Percentiles rank a stretch among this genome's conserved stretches.
These are phyloP conservation scores for Themeda triandra DNA, from an alignment of 176 grass and related monocot species.

Conservation along the genomic window DNA sequence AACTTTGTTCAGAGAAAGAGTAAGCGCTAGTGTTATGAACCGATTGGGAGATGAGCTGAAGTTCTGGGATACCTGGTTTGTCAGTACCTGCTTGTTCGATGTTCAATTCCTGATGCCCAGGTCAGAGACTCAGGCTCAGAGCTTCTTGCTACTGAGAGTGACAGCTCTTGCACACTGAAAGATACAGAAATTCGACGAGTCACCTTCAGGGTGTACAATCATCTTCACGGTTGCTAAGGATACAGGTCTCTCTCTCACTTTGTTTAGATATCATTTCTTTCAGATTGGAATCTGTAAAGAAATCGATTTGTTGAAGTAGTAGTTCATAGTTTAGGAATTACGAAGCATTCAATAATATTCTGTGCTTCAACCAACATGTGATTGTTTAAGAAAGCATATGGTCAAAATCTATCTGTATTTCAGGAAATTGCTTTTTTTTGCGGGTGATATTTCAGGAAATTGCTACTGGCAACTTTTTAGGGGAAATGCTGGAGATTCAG, in stretches of 20 bases:
- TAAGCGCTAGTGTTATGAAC: background rate
- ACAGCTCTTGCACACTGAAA: background rate
- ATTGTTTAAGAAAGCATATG: background rate
- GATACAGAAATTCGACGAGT: background rate
- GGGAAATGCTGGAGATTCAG: background rate
- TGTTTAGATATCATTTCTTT: slow-evolving; percentile 16
- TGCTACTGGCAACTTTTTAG: background rate
- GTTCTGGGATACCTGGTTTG: background rate
- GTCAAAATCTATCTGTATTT: background rate
- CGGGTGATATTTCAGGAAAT: no score
- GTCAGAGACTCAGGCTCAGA: background rate
- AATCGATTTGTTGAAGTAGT: background rate
- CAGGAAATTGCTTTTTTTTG: no score
- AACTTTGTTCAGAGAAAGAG: no score
- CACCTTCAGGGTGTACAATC: background rate
- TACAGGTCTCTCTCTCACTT: slow-evolving; percentile 12
- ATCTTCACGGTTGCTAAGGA: slow-evolving; percentile 4
- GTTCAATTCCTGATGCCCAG: background rate
- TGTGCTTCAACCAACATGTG: background rate
- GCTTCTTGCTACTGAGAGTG: background rate
- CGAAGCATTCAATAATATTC: background rate
- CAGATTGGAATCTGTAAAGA: background rate
- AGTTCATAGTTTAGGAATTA: background rate
- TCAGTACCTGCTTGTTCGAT: background rate
- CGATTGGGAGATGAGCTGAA: background rate